Evolutionary conservation across 805 yeast species (phyloP), one percentile per base, ranked within the genome.

Genomic region (Huiozyma naganishii): DNA sequence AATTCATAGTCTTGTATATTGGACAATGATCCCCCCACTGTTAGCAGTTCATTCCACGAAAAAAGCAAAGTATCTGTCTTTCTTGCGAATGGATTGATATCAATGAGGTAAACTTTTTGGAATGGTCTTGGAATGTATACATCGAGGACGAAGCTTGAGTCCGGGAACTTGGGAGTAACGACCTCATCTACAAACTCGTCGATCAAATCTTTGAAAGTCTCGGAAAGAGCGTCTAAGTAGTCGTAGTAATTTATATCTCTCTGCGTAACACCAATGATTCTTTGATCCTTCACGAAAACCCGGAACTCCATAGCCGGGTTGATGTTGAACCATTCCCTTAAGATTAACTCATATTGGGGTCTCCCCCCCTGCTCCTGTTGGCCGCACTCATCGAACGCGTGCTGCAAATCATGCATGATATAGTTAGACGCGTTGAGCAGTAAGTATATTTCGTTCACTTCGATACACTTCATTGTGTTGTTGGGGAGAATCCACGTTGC

Each of bases 291-390:
- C 1, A 92, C 84, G 64, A 88, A 92, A 30, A 89, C 77, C 46
- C 99, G 71, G 58, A 92, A 92, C 60, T 92, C 99, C 53, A 88
- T 66, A 0, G 97, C 86, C 0, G 97, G 97, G 50, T 85, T 87
- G 36, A 90, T 66, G 40, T 74, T 73, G 37, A 76, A 70, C 97
- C 97, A 92, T 61, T 87, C 75, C 37, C 94, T 73, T 36, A 92
- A 60, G 2, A 90, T 82, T 32, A 92, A 64, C 52, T 86, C 94
- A 47, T 70, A 76, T 12, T 65, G 66, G 6, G 70, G 52, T 8
- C 52, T 51, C 6, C 43, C 33, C 6, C 29, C 41, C 1, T 49
- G 45, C 1, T 47, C 51, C 9, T 57, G 66, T 28, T 69, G 77
- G 2, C 36, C 41, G 36, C 71, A 65, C 12, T 64, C 72, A 48